Evolutionary conservation across 1,139 yeast species (phyloP), one percentile per base, ranked within the genome.

Genomic region (Zygotorulaspora mrakii): DNA sequence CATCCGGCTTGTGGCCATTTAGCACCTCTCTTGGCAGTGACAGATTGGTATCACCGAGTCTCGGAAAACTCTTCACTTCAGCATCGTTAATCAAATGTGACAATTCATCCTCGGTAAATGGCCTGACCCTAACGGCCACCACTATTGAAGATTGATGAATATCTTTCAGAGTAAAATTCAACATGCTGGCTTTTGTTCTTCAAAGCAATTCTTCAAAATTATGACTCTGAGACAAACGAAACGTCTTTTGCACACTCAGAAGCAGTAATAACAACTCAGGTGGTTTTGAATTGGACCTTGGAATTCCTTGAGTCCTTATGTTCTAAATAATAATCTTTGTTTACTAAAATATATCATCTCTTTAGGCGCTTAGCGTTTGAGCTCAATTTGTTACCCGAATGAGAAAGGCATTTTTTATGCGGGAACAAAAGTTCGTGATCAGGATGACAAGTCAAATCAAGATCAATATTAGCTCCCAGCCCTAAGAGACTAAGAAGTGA

Each of bases 81-180:
- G 65, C 67, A 4, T 58, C 53, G 24, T 54, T 59, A 0, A 73
- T 61, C 33, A 80, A 64, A 46, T 71, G 74, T 18, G 69, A 54
- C 17, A 62, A 56, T 61, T 87, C 95, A 1, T 61, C 52, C 2
- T 62, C 55, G 1, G 94, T 85, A 64, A 87, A 86, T 2, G 96
- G 96, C 45, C 96, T 69, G 4, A 88, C 94, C 34, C 96, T 64
- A 3, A 84, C 91, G 1, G 89, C 81, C 10, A 85, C 95, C 9
- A 79, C 71, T 36, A 83, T 82, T 1, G 91, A 81, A 2, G 89
- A 79, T 57, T 80, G 82, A 47, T 32, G 76, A 13, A 31, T n/a
- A 33, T 37, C 50, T 50, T 28, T 28, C 17, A 28, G 16, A 9
- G 17, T 16, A 11, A 28, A 17, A 12, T 17, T 28, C 20, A 28